Conservation (phyloP, 2,329 filamentous ascomycete species). For the Leptosphaerulina australis region DNA sequence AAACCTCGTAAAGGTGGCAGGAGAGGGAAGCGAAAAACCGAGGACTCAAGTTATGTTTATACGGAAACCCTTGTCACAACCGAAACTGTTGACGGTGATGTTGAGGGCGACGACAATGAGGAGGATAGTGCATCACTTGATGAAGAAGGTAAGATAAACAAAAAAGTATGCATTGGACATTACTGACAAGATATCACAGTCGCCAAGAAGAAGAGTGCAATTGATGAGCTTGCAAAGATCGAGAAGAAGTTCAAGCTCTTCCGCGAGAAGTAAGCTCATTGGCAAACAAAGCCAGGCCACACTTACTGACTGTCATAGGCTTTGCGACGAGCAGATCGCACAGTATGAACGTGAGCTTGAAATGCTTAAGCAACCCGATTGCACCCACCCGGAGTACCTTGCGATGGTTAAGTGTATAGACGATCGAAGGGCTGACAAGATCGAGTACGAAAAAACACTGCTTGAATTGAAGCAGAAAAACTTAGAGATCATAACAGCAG, state of each 20-base stretch:
- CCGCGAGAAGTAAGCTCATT: constrained; percentile 68
- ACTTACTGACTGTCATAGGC: constrained; percentile 56
- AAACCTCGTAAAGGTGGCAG: constrained; percentile 48
- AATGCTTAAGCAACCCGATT: constrained; percentile 62
- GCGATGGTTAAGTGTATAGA: constrained; percentile 89
- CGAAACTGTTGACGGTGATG: constrained; percentile 65
- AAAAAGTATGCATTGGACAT: neutral
- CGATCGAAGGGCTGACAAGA: constrained; percentile 78
- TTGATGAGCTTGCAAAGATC: constrained; percentile 78
- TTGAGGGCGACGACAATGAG: constrained; percentile 56
- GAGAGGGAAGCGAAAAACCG: constrained; percentile 61
- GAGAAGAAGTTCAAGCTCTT: constrained; percentile 89
- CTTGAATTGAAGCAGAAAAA: constrained; percentile 75
- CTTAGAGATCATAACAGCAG: constrained; percentile 72
- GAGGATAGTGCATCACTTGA: constrained; percentile 45
- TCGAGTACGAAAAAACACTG: constrained; percentile 75
- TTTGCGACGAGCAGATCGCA: constrained; percentile 87
- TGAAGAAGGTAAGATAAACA: constrained; percentile 44
- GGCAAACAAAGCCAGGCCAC: constrained; percentile 4
- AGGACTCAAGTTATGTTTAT: constrained; percentile 33
- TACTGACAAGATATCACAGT: constrained; percentile 55
- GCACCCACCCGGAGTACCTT: constrained; percentile 86
- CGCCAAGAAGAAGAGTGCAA: constrained; percentile 77
- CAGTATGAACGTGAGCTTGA: constrained; percentile 74
- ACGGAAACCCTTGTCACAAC: constrained; percentile 60